Conservation (phyloP, 1,284 basidiomycete genomes). For the Grifola frondosa region DNA sequence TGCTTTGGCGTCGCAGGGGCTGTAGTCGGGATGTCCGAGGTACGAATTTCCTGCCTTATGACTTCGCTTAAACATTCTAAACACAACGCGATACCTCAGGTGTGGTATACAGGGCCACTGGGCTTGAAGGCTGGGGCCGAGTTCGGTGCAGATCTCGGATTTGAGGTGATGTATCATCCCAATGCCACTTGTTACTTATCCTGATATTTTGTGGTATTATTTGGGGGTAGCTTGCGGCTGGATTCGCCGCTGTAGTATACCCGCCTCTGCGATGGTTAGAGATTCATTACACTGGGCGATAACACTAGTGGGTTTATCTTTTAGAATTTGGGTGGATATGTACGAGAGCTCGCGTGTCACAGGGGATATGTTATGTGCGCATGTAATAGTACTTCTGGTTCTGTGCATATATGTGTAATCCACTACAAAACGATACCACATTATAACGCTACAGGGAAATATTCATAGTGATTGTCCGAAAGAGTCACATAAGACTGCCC, state of each 20-base stretch:
- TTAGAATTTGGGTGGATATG: too few species aligned
- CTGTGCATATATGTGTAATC: too few species aligned
- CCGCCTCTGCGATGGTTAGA: conserved; percentile 45
- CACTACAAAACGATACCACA: too few species aligned
- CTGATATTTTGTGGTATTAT: neutral
- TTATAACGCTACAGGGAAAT: too few species aligned
- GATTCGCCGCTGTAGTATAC: conserved; percentile 41
- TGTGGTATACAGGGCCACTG: conserved; percentile 55
- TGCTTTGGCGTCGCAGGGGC: conserved; percentile 48
- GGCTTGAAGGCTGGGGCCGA: conserved; percentile 41
- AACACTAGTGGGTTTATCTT: conserved; percentile 3
- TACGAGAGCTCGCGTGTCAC: too few species aligned
- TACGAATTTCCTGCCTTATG: neutral
- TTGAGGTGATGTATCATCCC: conserved; percentile 48
- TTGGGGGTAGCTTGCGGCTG: conserved; percentile 47
- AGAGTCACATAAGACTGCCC: too few species aligned
- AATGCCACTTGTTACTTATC: neutral
- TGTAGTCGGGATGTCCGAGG: conserved; percentile 49
- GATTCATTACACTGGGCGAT: conserved; percentile 42
- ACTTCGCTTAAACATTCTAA: neutral
- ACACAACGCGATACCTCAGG: conserved; percentile 16
- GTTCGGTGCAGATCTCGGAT: conserved; percentile 56
- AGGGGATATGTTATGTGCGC: too few species aligned
- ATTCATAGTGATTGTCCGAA: too few species aligned
- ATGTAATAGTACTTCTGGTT: too few species aligned